Percentiles rank a stretch among this genome's conserved stretches.
Conservation (phyloP, 257 asterid genomes). For the Nicotiana tabacum region DNA sequence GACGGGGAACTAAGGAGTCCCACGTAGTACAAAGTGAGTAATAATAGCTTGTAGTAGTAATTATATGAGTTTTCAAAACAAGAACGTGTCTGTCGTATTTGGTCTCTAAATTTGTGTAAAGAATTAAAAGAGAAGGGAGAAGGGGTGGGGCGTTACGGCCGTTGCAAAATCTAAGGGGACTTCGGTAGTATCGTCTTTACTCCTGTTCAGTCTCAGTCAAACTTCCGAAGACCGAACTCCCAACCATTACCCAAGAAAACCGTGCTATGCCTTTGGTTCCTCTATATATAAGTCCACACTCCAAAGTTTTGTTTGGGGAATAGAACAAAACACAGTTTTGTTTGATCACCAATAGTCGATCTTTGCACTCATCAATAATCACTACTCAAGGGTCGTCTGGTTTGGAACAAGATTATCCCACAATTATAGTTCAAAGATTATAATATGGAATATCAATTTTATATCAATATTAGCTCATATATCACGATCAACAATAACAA, state of each 20-base stretch:
- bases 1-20: background rate
- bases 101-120: background rate
- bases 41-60: background rate
- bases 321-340: background rate
- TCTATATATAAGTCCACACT: conserved; percentile 15
- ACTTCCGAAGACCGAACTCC: conserved; percentile 17
- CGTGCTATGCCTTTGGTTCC: conserved; percentile 27
- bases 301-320: conserved; percentile 12
- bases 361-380: background rate
- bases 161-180: conserved; percentile 29
- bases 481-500: no score
- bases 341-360: background rate
- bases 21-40: background rate
- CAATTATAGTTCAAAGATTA: no score
- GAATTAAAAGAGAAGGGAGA: background rate
- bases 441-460: no score
- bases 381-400: no score
- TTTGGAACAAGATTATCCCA: no score
- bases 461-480: no score
- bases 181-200: conserved; percentile 50
- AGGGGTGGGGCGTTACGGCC: conserved; percentile 24
- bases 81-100: conserved; percentile 7
- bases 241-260: conserved; percentile 49
- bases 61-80: background rate
- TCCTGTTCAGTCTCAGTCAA: conserved; percentile 37